Conservation (phyloP, 2,329 filamentous ascomycete genomes). For the Colletotrichum orchidophilum region DNA sequence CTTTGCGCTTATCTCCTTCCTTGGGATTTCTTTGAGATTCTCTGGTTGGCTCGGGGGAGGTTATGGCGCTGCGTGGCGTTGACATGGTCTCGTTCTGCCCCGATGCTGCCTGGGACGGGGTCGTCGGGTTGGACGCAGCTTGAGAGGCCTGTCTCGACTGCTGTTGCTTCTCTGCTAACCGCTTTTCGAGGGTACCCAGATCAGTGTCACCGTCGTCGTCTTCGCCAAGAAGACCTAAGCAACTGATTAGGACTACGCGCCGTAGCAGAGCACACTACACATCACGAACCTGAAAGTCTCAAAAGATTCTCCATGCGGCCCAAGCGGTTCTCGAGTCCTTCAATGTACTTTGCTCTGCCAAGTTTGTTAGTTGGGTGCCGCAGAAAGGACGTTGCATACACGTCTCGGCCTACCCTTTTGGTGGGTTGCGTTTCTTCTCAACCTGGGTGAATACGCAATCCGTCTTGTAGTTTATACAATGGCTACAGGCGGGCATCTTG, state of each 20-base stretch:
- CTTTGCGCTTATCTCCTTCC: constrained; percentile 45
- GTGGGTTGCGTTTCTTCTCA: constrained; percentile 97
- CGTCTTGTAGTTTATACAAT: constrained; percentile 98
- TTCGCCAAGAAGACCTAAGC: constrained; percentile 77
- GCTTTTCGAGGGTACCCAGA: constrained; percentile 86
- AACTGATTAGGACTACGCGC: constrained; percentile 38
- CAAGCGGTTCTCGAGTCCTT: constrained; percentile 92
- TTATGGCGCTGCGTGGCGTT: constrained; percentile 63
- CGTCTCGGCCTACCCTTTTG: constrained; percentile 78
- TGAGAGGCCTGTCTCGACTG: constrained; percentile 61
- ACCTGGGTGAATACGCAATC: constrained; percentile 98
- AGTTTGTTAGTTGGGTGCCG: constrained; percentile 1
- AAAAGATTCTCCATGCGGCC: constrained; percentile 96
- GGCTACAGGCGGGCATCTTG: constrained; percentile 92
- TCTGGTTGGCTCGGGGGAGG: constrained; percentile 60
- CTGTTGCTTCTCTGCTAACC: constrained; percentile 66
- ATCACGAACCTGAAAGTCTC: constrained; percentile 74
- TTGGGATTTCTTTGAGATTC: constrained; percentile 48
- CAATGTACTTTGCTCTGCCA: constrained; percentile 91
- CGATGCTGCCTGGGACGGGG: constrained; percentile 58
- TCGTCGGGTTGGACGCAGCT: constrained; percentile 59
- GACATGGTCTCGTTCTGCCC: constrained; percentile 53
- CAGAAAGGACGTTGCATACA: not conserved
- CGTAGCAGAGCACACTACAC: not conserved
- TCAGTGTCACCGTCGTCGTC: constrained; percentile 89